Percentiles rank a stretch among this genome's conserved stretches.
Conservation (phyloP, 345 rosid species). For the Syzygium jambos region DNA sequence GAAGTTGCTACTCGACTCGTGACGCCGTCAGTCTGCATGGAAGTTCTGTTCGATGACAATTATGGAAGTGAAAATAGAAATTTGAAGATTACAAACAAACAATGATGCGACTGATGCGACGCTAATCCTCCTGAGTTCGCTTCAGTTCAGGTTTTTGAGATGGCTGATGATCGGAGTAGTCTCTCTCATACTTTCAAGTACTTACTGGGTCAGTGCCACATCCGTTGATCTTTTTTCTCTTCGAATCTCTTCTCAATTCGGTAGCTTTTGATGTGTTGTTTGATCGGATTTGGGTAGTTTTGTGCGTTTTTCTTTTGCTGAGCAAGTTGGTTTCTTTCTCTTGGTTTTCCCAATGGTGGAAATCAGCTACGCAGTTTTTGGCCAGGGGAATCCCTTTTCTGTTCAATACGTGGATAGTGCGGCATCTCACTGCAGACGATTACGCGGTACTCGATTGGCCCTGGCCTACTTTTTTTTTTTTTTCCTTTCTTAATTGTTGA, state of each 20-base stretch:
- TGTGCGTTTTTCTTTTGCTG: background rate
- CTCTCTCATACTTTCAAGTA: constrained; percentile 66
- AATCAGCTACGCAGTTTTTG: constrained; percentile 45
- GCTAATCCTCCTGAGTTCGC: background rate
- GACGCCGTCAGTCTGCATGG: background rate
- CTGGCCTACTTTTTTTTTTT: background rate
- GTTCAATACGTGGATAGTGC: constrained; percentile 82
- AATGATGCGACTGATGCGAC: background rate
- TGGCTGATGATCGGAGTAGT: constrained; percentile 6
- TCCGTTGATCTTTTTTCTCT: background rate
- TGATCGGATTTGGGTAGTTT: background rate
- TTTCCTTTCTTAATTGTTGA: background rate
- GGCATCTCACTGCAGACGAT: constrained; percentile 39
- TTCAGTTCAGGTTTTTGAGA: background rate
- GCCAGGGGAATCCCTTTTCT: constrained; percentile 87
- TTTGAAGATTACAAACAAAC: background rate
- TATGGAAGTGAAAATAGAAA: background rate
- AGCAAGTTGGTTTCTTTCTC: background rate
- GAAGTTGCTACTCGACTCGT: background rate
- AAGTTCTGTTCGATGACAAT: background rate
- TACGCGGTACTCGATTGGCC: constrained; percentile 50
- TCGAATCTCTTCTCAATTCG: background rate
- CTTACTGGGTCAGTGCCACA: constrained; percentile 28
- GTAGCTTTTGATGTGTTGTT: background rate
- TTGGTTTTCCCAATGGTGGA: background rate